Conservation (phyloP, 78 protist species). For the Pelomyxa schiedti region DNA sequence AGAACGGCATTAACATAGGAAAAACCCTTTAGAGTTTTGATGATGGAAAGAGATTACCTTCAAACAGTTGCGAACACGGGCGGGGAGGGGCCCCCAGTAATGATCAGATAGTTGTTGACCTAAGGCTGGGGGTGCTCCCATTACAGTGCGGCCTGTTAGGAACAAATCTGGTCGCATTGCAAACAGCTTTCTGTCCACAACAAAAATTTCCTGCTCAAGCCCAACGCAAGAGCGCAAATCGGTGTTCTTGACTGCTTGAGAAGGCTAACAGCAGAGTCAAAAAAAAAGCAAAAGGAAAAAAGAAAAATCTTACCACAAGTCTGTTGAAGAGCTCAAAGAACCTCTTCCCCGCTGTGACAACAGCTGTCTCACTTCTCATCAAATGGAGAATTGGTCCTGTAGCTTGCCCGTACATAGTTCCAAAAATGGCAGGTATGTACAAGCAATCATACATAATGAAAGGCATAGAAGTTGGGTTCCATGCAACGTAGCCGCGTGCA, state of each 20-base stretch:
- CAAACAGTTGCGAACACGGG: constrained; percentile 48
- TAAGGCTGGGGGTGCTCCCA: constrained; percentile 63
- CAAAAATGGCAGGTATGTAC: constrained; percentile 61
- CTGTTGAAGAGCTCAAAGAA: too few relatives aligned
- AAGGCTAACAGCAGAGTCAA: too few relatives aligned
- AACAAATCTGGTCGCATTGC: constrained; percentile 69
- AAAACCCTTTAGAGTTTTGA: too few relatives aligned
- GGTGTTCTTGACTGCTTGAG: constrained; percentile 27
- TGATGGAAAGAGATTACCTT: too few relatives aligned
- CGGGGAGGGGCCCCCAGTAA: constrained; percentile 69
- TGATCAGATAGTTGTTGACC: constrained; percentile 86
- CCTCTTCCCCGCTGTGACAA: background rate
- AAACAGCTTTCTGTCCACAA: constrained; percentile 63
- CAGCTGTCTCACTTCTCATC: background rate
- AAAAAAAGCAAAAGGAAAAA: too few relatives aligned
- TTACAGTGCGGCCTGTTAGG: constrained; percentile 57
- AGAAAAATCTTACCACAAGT: too few relatives aligned
- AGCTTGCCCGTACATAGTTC: too few relatives aligned
- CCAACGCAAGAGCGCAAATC: constrained; percentile 42
- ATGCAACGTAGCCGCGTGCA: constrained; percentile 85
- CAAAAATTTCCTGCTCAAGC: constrained; percentile 83
- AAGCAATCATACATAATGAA: constrained; percentile 49
- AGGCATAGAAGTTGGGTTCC: constrained; percentile 78
- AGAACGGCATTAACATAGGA: background rate
- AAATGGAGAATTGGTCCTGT: background rate